Conservation (phyloP, 768 basidiomycete genomes). For the Suillus fuscotomentosus region DNA sequence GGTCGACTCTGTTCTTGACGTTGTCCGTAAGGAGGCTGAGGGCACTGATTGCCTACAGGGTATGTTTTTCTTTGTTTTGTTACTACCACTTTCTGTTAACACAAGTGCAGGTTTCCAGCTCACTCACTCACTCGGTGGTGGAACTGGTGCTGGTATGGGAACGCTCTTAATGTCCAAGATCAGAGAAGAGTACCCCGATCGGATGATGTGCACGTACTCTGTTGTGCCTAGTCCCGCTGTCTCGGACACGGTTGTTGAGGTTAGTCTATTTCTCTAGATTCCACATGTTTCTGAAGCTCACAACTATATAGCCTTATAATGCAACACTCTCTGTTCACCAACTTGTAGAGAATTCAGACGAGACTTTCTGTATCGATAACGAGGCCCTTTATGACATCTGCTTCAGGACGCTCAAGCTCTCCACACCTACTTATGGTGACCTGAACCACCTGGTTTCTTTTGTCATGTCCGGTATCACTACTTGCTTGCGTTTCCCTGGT, state of each 20-base stretch:
- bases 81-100: slow-evolving; percentile 3
- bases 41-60: slow-evolving; percentile 96
- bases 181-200: slow-evolving; percentile 97
- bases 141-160: slow-evolving; percentile 99
- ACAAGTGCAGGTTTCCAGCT: slow-evolving; percentile 85
- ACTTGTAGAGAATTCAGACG: slow-evolving; percentile 98
- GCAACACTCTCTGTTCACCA: slow-evolving; percentile 98
- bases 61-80: slow-evolving; percentile 31
- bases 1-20: slow-evolving; percentile 96
- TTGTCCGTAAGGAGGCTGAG: slow-evolving; percentile 98
- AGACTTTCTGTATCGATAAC: slow-evolving; percentile 99
- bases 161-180: slow-evolving; percentile 99
- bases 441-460: slow-evolving; percentile 97
- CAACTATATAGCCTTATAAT: slow-evolving; percentile 81
- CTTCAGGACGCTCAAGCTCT: slow-evolving; percentile 95
- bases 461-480: slow-evolving; percentile 99
- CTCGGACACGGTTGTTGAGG: slow-evolving; percentile 98
- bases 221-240: slow-evolving; percentile 97
- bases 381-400: slow-evolving; percentile 99
- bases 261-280: slow-evolving; percentile 25
- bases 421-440: slow-evolving; percentile 94
- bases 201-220: slow-evolving; percentile 99
- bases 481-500: slow-evolving; percentile 99
- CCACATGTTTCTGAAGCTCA: background rate
- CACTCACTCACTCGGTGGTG: slow-evolving; percentile 97